A percentile compares a stretch with the other conserved stretches of the same genome.
Conservation (phyloP, 1,284 basidiomycete species). For the Singerocomus rubriflavus region DNA sequence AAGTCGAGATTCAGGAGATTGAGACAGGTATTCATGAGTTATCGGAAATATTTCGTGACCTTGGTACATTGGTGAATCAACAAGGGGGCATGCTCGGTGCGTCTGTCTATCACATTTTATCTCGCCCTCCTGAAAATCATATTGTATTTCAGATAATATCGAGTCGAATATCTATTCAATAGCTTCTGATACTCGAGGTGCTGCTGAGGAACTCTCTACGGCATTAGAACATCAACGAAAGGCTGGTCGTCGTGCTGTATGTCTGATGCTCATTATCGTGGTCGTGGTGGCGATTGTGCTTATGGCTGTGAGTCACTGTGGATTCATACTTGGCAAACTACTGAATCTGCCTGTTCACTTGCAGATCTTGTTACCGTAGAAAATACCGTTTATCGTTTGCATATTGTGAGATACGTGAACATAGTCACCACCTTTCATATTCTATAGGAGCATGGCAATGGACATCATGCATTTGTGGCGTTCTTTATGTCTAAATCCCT, state of each 20-base stretch:
- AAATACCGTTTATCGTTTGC: neutral
- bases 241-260: constrained; percentile 87
- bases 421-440: constrained; percentile 2
- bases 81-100: constrained; percentile 93
- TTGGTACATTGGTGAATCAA: constrained; percentile 92
- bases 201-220: constrained; percentile 83
- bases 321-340: neutral
- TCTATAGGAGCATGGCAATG: constrained; percentile 10
- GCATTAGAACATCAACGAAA: constrained; percentile 95
- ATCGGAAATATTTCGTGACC: constrained; percentile 94
- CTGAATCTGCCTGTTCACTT: constrained; percentile 1
- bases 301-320: constrained; percentile 63
- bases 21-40: constrained; percentile 97
- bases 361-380: constrained; percentile 27
- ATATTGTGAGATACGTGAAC: neutral
- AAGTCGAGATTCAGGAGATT: constrained; percentile 94
- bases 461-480: constrained; percentile 13
- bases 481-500: constrained; percentile 29
- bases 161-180: constrained; percentile 92
- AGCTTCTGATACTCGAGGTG: constrained; percentile 79
- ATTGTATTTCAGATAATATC: constrained; percentile 78
- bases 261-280: constrained; percentile 84
- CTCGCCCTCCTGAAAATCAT: neutral
- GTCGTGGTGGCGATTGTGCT: constrained; percentile 90
- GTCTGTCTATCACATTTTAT: constrained; percentile 27